Evolutionary conservation across 2,329 filamentous ascomycete species (phyloP).

Genomic region (Coniochaeta sp.): DNA sequence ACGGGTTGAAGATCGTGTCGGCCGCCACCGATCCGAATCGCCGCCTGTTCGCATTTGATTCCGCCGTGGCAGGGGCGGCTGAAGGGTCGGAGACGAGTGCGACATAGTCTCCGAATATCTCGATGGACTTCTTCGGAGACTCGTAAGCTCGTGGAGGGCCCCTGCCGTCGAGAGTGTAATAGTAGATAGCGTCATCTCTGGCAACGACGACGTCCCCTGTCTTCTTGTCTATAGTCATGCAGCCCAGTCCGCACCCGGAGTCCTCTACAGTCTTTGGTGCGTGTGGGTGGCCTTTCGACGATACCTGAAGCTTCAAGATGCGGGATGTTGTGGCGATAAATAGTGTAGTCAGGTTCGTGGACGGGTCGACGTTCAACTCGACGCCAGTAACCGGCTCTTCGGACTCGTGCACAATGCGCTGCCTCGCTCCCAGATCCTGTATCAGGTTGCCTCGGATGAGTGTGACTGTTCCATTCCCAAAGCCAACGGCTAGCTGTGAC

Average conservation of each 20-base stretch:
- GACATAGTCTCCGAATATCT: slow-evolving; percentile 77
- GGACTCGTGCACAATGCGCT: slow-evolving; percentile 91
- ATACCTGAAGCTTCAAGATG: slow-evolving; percentile 79
- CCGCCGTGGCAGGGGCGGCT: slow-evolving; percentile 40
- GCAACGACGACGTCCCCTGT: slow-evolving; percentile 86
- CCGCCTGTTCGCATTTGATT: slow-evolving; percentile 55
- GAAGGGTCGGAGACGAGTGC: slow-evolving; percentile 73
- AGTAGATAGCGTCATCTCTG: slow-evolving; percentile 91
- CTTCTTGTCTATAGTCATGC: slow-evolving; percentile 79
- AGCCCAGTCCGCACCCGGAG: slow-evolving; percentile 82
- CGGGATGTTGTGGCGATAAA: slow-evolving; percentile 89
- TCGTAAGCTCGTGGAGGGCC: slow-evolving; percentile 89
- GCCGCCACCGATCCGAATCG: slow-evolving; percentile 66
- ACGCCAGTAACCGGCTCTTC: slow-evolving; percentile 94
- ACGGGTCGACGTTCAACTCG: slow-evolving; percentile 55
- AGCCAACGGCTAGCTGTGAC: slow-evolving; percentile 88
- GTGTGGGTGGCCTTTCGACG: slow-evolving; percentile 82
- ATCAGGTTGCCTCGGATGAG: slow-evolving; percentile 91
- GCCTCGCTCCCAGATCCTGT: slow-evolving; percentile 88
- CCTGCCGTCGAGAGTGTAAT: slow-evolving; percentile 77
- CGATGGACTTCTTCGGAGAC: slow-evolving; percentile 75
- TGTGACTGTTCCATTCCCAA: slow-evolving; percentile 90
- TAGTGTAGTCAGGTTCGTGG: slow-evolving; percentile 58
- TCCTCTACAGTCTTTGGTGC: slow-evolving; percentile 86
- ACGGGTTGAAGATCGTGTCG: slow-evolving; percentile 77